Conservation (phyloP, 306 rosid species). For the Cucurbita argyrosperma region DNA sequence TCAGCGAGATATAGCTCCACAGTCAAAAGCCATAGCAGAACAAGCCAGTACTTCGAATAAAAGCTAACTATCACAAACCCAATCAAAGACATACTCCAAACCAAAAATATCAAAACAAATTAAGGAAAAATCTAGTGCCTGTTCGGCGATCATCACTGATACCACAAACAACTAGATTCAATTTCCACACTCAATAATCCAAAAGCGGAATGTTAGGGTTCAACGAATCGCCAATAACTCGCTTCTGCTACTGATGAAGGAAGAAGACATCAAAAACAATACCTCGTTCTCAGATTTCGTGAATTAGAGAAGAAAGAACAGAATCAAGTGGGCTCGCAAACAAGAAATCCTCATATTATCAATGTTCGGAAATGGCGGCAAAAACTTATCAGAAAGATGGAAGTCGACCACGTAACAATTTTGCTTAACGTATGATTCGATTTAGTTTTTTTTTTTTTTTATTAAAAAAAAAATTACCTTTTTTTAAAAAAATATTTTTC, state of each 20-base stretch:
- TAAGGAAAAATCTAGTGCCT: background rate
- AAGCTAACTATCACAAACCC: background rate
- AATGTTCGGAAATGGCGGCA: background rate
- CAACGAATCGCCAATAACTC: background rate
- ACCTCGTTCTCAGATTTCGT: background rate
- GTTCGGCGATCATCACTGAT: background rate
- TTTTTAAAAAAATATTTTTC: no score
- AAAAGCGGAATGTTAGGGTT: background rate
- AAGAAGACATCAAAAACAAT: background rate
- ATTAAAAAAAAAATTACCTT: no score
- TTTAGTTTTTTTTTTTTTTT: no score
- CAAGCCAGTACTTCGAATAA: background rate
- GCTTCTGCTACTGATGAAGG: background rate
- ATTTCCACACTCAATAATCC: background rate
- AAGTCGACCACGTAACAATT: no score
- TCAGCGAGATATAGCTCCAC: background rate
- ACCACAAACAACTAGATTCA: background rate
- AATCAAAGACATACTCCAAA: background rate
- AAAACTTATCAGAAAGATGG: no score
- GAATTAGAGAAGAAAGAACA: background rate
- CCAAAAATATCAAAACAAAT: background rate
- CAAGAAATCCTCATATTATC: background rate
- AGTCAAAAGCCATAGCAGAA: background rate
- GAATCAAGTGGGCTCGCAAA: background rate
- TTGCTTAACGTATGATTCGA: no score